These are phyloP conservation scores for Pholiota conissans DNA, from an alignment of 768 basidiomycete species.

Conservation along the genomic window DNA sequence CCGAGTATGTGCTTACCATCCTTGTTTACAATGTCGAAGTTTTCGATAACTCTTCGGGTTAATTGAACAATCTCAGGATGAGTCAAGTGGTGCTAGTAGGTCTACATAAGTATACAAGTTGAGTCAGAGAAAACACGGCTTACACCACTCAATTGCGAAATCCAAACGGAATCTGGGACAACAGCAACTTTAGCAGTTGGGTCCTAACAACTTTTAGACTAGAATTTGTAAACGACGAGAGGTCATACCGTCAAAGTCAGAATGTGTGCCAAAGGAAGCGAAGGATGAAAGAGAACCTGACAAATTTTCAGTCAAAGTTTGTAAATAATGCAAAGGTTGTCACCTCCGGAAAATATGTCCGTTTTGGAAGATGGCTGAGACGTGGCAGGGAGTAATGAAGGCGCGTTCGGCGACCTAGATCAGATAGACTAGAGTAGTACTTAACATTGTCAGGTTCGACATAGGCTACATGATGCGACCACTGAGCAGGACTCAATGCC, in stretches of 20 bases:
- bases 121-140: neutral
- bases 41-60: neutral
- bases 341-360: neutral
- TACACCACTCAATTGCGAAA: neutral
- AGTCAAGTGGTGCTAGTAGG: neutral
- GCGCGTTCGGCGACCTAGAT: neutral
- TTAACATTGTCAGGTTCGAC: neutral
- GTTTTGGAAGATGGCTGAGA: neutral
- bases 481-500: neutral
- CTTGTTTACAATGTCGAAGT: neutral
- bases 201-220: neutral
- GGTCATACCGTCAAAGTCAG: neutral
- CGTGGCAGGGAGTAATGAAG: neutral
- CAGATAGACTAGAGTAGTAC: neutral
- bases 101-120: neutral
- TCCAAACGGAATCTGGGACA: neutral
- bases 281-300: neutral
- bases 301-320: neutral
- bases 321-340: neutral
- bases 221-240: neutral
- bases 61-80: neutral
- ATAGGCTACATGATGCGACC: neutral
- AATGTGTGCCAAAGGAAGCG: neutral
- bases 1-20: neutral
- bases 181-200: neutral